A percentile compares a stretch with the other conserved stretches of the same genome.
These are phyloP conservation scores for Penicillium herquei DNA, from an alignment of 495 filamentous ascomycete genomes.

Conservation along the genomic window DNA sequence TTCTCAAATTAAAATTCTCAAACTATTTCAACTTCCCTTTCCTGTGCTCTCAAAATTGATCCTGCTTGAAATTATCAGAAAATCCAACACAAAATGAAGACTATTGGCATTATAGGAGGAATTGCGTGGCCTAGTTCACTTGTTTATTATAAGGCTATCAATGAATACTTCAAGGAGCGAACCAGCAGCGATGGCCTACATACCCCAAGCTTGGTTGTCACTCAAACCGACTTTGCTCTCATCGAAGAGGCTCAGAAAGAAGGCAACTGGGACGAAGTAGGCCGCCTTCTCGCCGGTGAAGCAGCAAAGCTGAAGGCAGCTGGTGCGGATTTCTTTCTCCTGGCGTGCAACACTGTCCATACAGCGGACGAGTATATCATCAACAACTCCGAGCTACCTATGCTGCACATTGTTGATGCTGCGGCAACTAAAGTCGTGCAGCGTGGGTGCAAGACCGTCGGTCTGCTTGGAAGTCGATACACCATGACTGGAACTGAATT, in stretches of 20 bases:
- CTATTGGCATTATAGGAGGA: conserved; percentile 18
- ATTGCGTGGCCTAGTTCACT: conserved; percentile 15
- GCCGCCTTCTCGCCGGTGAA: neutral
- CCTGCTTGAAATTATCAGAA: too few species aligned
- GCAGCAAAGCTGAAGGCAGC: conserved; percentile 4
- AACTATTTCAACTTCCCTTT: too few species aligned
- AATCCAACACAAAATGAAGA: conserved; percentile 8
- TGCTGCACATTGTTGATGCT: conserved; percentile 21
- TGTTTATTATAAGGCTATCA: conserved; percentile 21
- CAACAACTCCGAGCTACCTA: conserved; percentile 9
- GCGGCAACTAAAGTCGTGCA: conserved; percentile 5
- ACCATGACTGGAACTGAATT: conserved; percentile 21
- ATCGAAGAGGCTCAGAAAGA: conserved; percentile 6
- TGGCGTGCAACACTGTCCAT: conserved; percentile 21
- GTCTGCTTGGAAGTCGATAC: conserved; percentile 10
- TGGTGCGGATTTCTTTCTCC: conserved; percentile 15
- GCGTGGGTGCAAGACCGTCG: conserved; percentile 11
- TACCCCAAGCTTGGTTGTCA: conserved; percentile 14
- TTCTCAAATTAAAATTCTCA: too few species aligned
- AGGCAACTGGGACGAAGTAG: conserved; percentile 15
- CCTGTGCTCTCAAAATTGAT: too few species aligned
- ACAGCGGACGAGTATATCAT: neutral
- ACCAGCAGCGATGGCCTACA: conserved; percentile 2
- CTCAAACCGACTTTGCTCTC: conserved; percentile 20
- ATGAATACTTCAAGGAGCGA: conserved; percentile 3